phyloP scores from a whole-genome alignment of 176 grass and related monocot genomes.

The Aegilops umbellulata region DNA sequence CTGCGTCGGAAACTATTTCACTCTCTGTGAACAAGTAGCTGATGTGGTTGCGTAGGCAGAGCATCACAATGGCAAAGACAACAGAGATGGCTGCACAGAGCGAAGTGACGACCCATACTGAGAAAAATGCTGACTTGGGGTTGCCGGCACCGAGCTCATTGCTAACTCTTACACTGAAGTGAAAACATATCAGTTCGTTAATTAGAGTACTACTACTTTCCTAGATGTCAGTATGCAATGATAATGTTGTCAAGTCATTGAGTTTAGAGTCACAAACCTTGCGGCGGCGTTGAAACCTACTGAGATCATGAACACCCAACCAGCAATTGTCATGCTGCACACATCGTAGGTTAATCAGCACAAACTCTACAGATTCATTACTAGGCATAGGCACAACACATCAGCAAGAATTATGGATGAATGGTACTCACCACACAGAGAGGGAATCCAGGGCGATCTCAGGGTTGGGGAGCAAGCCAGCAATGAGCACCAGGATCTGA shows the following conservation, averaged over 20 bases:
- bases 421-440: not conserved
- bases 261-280: not conserved
- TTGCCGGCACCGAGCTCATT: not conserved
- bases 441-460: not conserved
- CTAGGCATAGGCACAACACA: not conserved
- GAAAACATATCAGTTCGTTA: not conserved
- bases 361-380: no score
- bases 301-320: not conserved
- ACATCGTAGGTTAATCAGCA: not conserved
- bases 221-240: no score
- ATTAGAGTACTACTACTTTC: no score
- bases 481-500: not conserved
- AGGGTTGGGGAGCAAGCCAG: not conserved
- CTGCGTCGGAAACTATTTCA: not conserved
- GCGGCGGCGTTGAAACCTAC: not conserved
- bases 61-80: not conserved
- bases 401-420: not conserved
- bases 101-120: not conserved
- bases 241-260: not conserved
- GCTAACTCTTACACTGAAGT: not conserved
- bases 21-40: not conserved
- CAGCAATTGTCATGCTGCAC: not conserved
- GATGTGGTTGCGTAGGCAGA: not conserved
- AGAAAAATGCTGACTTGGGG: not conserved
- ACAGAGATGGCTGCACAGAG: not conserved